Evolutionary conservation across 2,329 filamentous ascomycete species (phyloP).

Genomic region (Fusarium sp.): DNA sequence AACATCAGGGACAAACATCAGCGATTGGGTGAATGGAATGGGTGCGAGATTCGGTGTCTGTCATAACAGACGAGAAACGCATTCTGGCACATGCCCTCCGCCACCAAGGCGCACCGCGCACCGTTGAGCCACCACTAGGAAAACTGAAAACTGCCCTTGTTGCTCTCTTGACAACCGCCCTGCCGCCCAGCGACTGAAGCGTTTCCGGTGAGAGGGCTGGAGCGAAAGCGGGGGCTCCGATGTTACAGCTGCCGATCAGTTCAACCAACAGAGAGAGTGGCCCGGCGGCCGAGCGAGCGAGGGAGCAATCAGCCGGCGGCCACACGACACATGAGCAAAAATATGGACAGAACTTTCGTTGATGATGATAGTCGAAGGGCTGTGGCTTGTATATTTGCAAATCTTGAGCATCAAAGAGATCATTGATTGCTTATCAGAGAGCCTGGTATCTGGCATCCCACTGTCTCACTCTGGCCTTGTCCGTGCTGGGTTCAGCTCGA

Average conservation of each 20-base stretch:
- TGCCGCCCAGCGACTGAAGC: slow-evolving; percentile 19
- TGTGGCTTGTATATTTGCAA: neutral
- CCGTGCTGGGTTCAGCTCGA: slow-evolving; percentile 13
- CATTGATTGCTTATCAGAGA: slow-evolving; percentile 28
- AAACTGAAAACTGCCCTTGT: slow-evolving; percentile 20
- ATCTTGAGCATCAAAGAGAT: neutral
- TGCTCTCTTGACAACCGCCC: slow-evolving; percentile 15
- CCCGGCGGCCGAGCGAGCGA: slow-evolving; percentile 12
- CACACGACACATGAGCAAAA: slow-evolving; percentile 1
- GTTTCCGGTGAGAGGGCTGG: slow-evolving; percentile 29
- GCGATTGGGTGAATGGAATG: slow-evolving; percentile 23
- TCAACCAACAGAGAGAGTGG: slow-evolving; percentile 15
- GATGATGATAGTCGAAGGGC: neutral
- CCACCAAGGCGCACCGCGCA: slow-evolving; percentile 17
- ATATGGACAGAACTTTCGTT: neutral
- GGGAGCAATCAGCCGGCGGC: slow-evolving; percentile 9
- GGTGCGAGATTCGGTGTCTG: slow-evolving; percentile 12
- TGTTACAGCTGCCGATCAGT: slow-evolving; percentile 34
- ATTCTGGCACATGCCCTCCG: slow-evolving; percentile 32
- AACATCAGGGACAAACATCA: neutral
- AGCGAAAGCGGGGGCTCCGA: slow-evolving; percentile 35
- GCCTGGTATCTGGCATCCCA: slow-evolving; percentile 10
- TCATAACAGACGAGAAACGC: slow-evolving; percentile 9
- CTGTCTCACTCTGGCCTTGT: slow-evolving; percentile 11
- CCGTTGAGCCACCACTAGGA: slow-evolving; percentile 23